These are phyloP conservation scores for Aspergillus sp. DNA, from an alignment of 2,329 filamentous ascomycete species.

Conservation along the genomic window DNA sequence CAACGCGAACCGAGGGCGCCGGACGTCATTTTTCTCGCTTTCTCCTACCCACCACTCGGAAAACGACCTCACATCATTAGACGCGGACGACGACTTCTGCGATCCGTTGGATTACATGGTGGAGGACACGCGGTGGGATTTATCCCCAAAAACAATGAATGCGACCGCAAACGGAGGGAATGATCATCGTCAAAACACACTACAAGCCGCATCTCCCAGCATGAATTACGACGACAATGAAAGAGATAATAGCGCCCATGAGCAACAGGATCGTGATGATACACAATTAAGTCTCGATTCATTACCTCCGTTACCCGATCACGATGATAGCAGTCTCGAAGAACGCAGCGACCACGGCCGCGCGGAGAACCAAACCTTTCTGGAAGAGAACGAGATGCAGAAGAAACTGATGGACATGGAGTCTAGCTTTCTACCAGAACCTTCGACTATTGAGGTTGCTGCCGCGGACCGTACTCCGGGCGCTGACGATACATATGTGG, in stretches of 20 bases:
- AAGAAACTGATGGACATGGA: constrained; percentile 61
- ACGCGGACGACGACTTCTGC: constrained; percentile 32
- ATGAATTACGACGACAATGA: constrained; percentile 19
- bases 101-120: constrained; percentile 30
- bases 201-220: constrained; percentile 15
- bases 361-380: constrained; percentile 40
- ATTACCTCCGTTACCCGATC: constrained; percentile 33
- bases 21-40: constrained; percentile 25
- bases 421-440: constrained; percentile 62
- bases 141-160: constrained; percentile 22
- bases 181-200: constrained; percentile 16
- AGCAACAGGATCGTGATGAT: constrained; percentile 26
- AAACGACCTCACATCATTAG: constrained; percentile 28
- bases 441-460: constrained; percentile 44
- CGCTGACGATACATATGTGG: constrained; percentile 46
- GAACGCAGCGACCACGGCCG: constrained; percentile 32
- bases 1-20: constrained; percentile 22
- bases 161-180: constrained; percentile 15
- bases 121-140: constrained; percentile 28
- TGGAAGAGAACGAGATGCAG: constrained; percentile 61
- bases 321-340: constrained; percentile 36
- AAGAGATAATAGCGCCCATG: constrained; percentile 17
- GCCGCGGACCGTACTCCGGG: constrained; percentile 27
- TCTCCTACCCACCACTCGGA: constrained; percentile 37
- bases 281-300: constrained; percentile 23